phyloP scores from a whole-genome alignment of 768 basidiomycete genomes.

The Suillus subaureus region DNA sequence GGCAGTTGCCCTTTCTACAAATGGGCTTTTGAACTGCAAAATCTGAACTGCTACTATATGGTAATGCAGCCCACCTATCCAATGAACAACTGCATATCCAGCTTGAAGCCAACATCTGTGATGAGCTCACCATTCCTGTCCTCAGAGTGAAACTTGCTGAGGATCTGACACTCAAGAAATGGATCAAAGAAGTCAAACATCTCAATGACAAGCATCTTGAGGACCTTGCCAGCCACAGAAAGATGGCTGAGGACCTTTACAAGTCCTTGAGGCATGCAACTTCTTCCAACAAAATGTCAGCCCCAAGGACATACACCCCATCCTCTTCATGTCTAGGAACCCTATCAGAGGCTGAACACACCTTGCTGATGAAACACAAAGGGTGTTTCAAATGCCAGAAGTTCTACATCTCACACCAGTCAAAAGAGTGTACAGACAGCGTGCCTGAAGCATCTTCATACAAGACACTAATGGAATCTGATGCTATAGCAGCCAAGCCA shows the following conservation, averaged over 20 bases:
- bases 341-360: background rate
- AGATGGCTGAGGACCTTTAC: background rate
- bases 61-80: no score
- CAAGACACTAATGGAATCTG: accelerated
- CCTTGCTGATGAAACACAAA: no score
- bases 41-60: no score
- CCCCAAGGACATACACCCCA: accelerated
- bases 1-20: no score
- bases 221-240: background rate
- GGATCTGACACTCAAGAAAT: accelerated
- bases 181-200: background rate
- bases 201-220: background rate
- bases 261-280: background rate
- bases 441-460: no score
- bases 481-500: no score
- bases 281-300: accelerated
- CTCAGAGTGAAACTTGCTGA: background rate
- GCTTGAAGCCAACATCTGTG: background rate
- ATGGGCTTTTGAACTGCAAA: no score
- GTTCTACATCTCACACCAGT: no score
- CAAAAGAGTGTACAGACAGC: no score
- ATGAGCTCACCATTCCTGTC: background rate
- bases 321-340: background rate
- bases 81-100: background rate
- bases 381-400: no score